phyloP scores from a whole-genome alignment of 495 filamentous ascomycete species.

The Sporormia fimetaria region DNA sequence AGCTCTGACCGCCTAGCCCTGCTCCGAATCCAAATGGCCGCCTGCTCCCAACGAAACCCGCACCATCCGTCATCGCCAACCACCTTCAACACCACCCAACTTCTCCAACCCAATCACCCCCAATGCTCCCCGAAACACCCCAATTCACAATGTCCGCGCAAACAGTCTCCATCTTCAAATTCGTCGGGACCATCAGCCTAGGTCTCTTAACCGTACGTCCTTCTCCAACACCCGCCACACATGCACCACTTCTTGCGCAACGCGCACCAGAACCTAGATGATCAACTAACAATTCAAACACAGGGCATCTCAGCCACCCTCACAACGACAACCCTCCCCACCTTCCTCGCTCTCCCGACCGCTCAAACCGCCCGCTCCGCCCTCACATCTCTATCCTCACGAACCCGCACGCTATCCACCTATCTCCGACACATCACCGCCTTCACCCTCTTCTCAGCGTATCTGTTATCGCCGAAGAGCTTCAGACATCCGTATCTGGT shows the following conservation, averaged over 20 bases:
- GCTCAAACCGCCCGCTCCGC: conserved; percentile 53
- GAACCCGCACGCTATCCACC: conserved; percentile 47
- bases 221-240: conserved; percentile 4
- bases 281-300: too few relatives aligned
- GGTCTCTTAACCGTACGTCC: conserved; percentile 67
- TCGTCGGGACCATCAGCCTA: conserved; percentile 77
- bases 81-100: conserved; percentile 3
- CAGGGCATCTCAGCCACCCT: conserved; percentile 80
- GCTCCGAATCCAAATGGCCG: too few relatives aligned
- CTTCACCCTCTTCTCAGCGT: conserved; percentile 59
- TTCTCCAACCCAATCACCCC: neutral
- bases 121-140: neutral
- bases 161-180: conserved; percentile 66
- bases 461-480: conserved; percentile 54
- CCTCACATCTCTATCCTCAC: conserved; percentile 51
- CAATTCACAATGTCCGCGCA: conserved; percentile 50
- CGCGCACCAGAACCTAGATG: neutral
- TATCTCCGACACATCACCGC: conserved; percentile 47
- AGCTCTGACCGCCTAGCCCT: too few relatives aligned
- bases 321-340: conserved; percentile 58
- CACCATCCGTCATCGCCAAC: conserved; percentile 12
- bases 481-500: conserved; percentile 75
- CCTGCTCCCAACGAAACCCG: too few relatives aligned
- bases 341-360: conserved; percentile 65
- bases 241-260: neutral